Percentiles rank a stretch among this genome's conserved stretches.
These are phyloP conservation scores for Sclerotinia trifoliorum DNA, from an alignment of 2,329 filamentous ascomycete species.

Conservation along the genomic window DNA sequence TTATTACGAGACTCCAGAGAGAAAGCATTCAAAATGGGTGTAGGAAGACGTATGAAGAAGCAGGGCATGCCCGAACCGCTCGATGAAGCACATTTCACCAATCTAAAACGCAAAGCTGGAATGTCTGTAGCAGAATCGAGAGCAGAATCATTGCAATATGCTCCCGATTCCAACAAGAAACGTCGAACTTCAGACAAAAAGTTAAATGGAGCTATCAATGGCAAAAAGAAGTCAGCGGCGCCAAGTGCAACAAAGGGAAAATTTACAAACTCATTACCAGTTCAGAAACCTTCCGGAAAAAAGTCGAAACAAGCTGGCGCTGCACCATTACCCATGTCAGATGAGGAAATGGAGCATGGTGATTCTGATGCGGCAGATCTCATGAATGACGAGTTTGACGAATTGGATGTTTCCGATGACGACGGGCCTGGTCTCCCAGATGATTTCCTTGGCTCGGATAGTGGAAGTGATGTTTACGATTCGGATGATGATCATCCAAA, in stretches of 20 bases:
- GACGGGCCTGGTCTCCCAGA: slow-evolving; percentile 48
- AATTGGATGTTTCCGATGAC: slow-evolving; percentile 39
- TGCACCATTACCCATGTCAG: slow-evolving; percentile 45
- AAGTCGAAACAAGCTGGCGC: slow-evolving; percentile 43
- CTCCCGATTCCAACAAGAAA: slow-evolving; percentile 53
- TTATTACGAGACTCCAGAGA: not conserved
- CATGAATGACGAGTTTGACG: slow-evolving; percentile 47
- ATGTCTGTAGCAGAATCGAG: slow-evolving; percentile 60
- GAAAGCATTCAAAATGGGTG: slow-evolving; percentile 65
- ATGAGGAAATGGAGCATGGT: slow-evolving; percentile 42
- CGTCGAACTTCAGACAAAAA: slow-evolving; percentile 51
- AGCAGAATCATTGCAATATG: slow-evolving; percentile 46
- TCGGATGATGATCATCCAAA: slow-evolving; percentile 56
- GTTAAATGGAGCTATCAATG: slow-evolving; percentile 25
- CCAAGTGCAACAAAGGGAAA: slow-evolving; percentile 40
- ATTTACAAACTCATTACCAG: slow-evolving; percentile 41
- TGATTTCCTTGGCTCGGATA: slow-evolving; percentile 53
- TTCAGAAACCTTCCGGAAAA: slow-evolving; percentile 41
- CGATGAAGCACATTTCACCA: slow-evolving; percentile 75
- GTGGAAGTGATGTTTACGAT: slow-evolving; percentile 43
- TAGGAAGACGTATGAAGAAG: slow-evolving; percentile 90
- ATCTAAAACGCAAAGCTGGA: slow-evolving; percentile 80
- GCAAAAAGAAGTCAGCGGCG: slow-evolving; percentile 38
- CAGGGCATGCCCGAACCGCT: slow-evolving; percentile 83
- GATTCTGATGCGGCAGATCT: slow-evolving; percentile 49